These are phyloP conservation scores for Puccinia coronata DNA, from an alignment of 1,284 basidiomycete species.

Conservation along the genomic window DNA sequence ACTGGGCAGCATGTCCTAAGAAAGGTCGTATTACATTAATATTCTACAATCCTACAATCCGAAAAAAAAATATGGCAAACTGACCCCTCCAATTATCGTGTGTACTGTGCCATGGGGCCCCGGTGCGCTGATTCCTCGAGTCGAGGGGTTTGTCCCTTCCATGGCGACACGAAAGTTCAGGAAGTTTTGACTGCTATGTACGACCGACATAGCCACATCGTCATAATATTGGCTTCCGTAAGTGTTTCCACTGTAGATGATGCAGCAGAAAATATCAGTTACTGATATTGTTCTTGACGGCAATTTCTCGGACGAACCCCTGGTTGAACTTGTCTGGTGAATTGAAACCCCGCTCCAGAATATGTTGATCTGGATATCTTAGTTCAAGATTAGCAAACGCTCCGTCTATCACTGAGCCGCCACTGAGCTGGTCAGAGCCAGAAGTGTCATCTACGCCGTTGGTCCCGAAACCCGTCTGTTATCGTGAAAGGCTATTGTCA, in stretches of 20 bases:
- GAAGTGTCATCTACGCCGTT: not conserved
- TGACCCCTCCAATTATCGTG: constrained; percentile 40
- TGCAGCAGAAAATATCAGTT: not conserved
- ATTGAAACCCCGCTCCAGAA: constrained; percentile 38
- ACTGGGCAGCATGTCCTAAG: constrained; percentile 44
- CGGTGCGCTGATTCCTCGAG: not conserved
- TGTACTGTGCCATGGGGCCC: constrained; percentile 47
- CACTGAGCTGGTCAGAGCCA: not conserved
- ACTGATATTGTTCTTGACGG: not conserved
- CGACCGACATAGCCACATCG: constrained; percentile 13
- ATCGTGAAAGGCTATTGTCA: not conserved
- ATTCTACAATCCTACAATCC: not conserved
- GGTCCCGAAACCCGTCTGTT: constrained; percentile 20
- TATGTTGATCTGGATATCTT: constrained; percentile 21
- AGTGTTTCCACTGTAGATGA: not conserved
- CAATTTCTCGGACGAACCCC: not conserved
- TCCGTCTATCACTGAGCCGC: constrained; percentile 30
- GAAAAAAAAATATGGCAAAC: not conserved
- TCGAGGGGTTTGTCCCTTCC: constrained; percentile 35
- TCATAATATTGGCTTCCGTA: constrained; percentile 43
- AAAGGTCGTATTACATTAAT: not conserved
- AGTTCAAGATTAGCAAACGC: constrained; percentile 42
- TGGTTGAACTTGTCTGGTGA: constrained; percentile 27
- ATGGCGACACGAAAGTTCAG: constrained; percentile 43
- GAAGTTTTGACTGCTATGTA: constrained; percentile 36